Evolutionary conservation across 305 asterid genomes (phyloP), one percentile per base, ranked within the genome.

Genomic region (Stenogyne calaminthoides): DNA sequence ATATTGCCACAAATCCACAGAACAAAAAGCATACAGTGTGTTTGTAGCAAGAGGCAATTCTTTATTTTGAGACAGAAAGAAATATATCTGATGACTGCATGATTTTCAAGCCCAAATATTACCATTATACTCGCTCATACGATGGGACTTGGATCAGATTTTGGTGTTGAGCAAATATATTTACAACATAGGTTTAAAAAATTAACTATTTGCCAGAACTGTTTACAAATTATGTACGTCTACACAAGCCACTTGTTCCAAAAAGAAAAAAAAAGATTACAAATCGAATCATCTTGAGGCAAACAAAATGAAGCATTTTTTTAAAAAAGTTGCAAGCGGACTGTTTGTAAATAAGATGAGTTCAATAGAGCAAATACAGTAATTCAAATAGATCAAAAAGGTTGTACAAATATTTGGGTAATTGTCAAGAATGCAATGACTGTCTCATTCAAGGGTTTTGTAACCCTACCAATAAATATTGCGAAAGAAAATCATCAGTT

Each of bases 281-380:
- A 39, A 49, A 29, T 29, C 9, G 5, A 32, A 27, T 29, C 61
- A 27, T 29, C 61, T n/a, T 14, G 46, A 47, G 49, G 15, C 49
- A 67, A n/a, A n/a, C 32, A 57, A 67, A 20, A 25, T 8, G 39
- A 25, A 57, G 64, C 8, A 9, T 8, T 9, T 51, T 32, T 15
- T 34, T 32, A 27, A 5, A 5, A 5, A 16, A 67, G 47, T 67
- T 51, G 59, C 72, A 67, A 10, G 14, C 25, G 34, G 52, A 40
- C 72, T 15, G 15, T 51, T 52, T 55, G 37, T 20, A 69, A 69
- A 40, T 19, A 54, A 54, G 59, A 69, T 52, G 2, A 16, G 55
- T 69, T 47, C n/a, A 32, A 49, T 37, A 40, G 27, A 4, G 16
- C 42, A 15, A 15, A n/a, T 4, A 61, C 14, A 11, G 44, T n/a